Evolutionary conservation across 2,329 filamentous ascomycete species (phyloP).

Genomic region (Decorospora gaudefroyi): DNA sequence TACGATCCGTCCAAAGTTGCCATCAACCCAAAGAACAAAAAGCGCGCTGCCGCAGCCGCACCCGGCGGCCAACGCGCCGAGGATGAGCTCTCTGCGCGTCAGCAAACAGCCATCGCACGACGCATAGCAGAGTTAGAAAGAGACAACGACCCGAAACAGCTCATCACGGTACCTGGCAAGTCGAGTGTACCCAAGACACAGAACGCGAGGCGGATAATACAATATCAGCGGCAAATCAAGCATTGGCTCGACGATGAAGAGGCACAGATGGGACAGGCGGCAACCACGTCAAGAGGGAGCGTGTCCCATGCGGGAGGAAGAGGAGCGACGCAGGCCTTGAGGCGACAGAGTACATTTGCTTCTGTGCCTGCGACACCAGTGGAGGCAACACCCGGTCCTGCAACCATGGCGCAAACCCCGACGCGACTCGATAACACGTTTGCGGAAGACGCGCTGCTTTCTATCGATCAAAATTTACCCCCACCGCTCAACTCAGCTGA

Average conservation of each 20-base stretch:
- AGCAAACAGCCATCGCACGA: slow-evolving; percentile 78
- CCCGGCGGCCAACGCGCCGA: slow-evolving; percentile 43
- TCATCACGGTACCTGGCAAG: slow-evolving; percentile 52
- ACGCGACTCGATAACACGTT: slow-evolving; percentile 21
- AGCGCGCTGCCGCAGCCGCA: slow-evolving; percentile 64
- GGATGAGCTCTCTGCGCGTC: slow-evolving; percentile 73
- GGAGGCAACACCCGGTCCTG: slow-evolving; percentile 34
- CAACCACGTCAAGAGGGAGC: slow-evolving; percentile 22
- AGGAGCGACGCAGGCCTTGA: slow-evolving; percentile 22
- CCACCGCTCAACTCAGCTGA: slow-evolving; percentile 63
- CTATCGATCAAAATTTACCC: slow-evolving; percentile 59
- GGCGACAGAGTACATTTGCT: slow-evolving; percentile 32
- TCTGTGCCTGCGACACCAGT: slow-evolving; percentile 34
- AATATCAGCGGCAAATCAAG: slow-evolving; percentile 79
- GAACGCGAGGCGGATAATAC: slow-evolving; percentile 72
- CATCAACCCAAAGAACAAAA: slow-evolving; percentile 61
- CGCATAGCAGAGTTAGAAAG: slow-evolving; percentile 81
- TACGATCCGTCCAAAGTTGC: slow-evolving; percentile 61
- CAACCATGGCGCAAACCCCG: slow-evolving; percentile 7
- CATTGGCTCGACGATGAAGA: slow-evolving; percentile 82
- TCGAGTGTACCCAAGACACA: slow-evolving; percentile 57
- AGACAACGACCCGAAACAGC: slow-evolving; percentile 62
- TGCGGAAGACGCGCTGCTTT: slow-evolving; percentile 60
- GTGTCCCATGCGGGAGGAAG: slow-evolving; percentile 15
- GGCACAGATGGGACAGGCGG: slow-evolving; percentile 61